A percentile compares a stretch with the other conserved stretches of the same genome.
Conservation (phyloP, 306 rosid genomes). For the Trichosanthes cucumerina region DNA sequence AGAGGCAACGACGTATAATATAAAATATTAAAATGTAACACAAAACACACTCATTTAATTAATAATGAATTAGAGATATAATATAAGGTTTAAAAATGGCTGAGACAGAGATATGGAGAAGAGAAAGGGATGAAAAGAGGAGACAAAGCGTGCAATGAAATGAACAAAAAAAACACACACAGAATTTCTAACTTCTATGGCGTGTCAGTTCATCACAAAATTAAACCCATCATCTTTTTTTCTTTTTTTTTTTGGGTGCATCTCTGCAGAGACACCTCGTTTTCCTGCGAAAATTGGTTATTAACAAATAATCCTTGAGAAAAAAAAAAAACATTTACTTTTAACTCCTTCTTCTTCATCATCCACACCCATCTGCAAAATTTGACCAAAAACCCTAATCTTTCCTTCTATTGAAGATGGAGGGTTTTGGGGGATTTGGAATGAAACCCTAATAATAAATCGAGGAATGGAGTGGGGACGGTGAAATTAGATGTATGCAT, state of each 20-base stretch:
- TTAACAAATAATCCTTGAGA: neutral
- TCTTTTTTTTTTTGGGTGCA: neutral
- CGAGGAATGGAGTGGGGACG: too few species aligned
- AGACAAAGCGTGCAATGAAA: constrained; percentile 8
- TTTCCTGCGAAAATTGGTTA: constrained; percentile 1
- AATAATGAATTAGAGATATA: neutral
- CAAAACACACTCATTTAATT: neutral
- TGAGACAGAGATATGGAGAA: neutral
- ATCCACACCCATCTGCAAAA: neutral
- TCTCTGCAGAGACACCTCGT: neutral
- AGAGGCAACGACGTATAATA: neutral
- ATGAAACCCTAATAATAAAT: neutral
- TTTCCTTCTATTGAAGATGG: neutral
- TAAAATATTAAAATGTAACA: neutral
- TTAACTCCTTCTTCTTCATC: neutral
- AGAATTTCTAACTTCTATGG: constrained; percentile 3
- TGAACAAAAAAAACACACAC: neutral
- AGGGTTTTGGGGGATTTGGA: neutral
- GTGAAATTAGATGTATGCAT: constrained; percentile 39
- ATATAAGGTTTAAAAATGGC: neutral
- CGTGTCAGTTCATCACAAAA: neutral
- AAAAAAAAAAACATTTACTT: neutral
- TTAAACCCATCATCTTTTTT: neutral
- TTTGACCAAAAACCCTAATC: neutral
- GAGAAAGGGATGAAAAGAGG: neutral